Percentiles rank a stretch among this genome's conserved stretches.
phyloP scores from a whole-genome alignment of 75 land plant genomes.

The Picea glauca region DNA sequence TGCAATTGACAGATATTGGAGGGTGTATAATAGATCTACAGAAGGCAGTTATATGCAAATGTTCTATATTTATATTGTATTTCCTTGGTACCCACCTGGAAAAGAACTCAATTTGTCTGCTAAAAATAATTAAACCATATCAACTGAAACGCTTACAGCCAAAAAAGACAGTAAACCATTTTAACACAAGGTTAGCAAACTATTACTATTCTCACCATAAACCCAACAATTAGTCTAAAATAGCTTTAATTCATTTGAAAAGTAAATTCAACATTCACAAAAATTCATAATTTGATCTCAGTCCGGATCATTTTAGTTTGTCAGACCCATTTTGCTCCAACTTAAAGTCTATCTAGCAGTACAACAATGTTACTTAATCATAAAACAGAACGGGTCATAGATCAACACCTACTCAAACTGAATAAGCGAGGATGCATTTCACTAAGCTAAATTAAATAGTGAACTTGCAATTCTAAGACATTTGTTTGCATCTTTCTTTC shows the following conservation, averaged over 20 bases:
- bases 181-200: too few relatives aligned
- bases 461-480: background rate
- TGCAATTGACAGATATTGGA: background rate
- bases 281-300: background rate
- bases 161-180: background rate
- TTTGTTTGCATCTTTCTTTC: background rate
- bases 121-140: background rate
- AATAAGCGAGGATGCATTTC: background rate
- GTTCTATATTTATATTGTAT: background rate
- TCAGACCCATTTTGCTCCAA: background rate
- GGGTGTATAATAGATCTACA: background rate
- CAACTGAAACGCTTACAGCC: background rate
- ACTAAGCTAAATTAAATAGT: background rate
- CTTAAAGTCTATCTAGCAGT: background rate
- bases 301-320: background rate
- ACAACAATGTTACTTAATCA: too few relatives aligned
- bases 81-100: background rate
- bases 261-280: background rate
- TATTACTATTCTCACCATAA: background rate
- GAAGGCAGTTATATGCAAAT: background rate
- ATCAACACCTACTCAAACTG: background rate
- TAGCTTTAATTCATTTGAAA: background rate
- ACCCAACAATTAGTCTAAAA: background rate
- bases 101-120: slow-evolving; percentile 1
- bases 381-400: background rate